phyloP scores from a whole-genome alignment of 2,329 filamentous ascomycete species.

The Xylariaceae sp. region DNA sequence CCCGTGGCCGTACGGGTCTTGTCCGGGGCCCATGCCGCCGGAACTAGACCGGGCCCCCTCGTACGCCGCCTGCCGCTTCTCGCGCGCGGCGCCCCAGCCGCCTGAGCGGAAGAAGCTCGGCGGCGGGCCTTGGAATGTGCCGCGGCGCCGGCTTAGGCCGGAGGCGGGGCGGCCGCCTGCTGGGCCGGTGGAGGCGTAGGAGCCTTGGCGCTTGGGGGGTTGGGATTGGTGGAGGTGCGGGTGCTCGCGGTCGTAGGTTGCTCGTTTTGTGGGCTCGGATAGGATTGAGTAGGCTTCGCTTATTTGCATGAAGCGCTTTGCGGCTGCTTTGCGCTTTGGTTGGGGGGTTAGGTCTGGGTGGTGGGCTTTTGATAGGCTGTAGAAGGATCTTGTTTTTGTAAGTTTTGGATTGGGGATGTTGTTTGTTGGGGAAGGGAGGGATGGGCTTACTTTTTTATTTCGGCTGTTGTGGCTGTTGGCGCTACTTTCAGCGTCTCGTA shows the following conservation, averaged over 20 bases:
- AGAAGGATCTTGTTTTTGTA: slow-evolving; percentile 63
- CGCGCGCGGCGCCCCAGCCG: slow-evolving; percentile 65
- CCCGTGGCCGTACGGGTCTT: slow-evolving; percentile 43
- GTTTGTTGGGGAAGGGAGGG: not conserved
- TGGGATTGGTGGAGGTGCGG: slow-evolving; percentile 38
- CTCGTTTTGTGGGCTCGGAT: slow-evolving; percentile 67
- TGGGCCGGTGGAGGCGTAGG: slow-evolving; percentile 55
- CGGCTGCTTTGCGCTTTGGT: slow-evolving; percentile 49
- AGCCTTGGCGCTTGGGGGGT: slow-evolving; percentile 37
- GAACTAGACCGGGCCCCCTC: slow-evolving; percentile 29
- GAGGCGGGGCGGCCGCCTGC: slow-evolving; percentile 74
- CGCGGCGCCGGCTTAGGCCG: slow-evolving; percentile 72
- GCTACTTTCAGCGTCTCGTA: slow-evolving; percentile 79
- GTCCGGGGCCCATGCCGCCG: slow-evolving; percentile 57
- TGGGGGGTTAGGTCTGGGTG: slow-evolving; percentile 83
- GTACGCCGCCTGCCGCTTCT: slow-evolving; percentile 55
- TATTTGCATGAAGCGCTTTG: slow-evolving; percentile 74
- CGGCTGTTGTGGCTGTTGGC: slow-evolving; percentile 61
- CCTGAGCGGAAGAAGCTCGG: slow-evolving; percentile 83
- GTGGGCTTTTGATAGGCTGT: slow-evolving; percentile 82
- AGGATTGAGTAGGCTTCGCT: slow-evolving; percentile 80
- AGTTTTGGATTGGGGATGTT: not conserved
- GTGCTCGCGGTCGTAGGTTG: slow-evolving; percentile 73
- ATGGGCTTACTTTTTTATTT: slow-evolving; percentile 72
- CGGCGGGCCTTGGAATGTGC: slow-evolving; percentile 77